A percentile compares a stretch with the other conserved stretches of the same genome.
phyloP scores from a whole-genome alignment of 352 stramenopile genomes.

The Pythium graminicola region DNA sequence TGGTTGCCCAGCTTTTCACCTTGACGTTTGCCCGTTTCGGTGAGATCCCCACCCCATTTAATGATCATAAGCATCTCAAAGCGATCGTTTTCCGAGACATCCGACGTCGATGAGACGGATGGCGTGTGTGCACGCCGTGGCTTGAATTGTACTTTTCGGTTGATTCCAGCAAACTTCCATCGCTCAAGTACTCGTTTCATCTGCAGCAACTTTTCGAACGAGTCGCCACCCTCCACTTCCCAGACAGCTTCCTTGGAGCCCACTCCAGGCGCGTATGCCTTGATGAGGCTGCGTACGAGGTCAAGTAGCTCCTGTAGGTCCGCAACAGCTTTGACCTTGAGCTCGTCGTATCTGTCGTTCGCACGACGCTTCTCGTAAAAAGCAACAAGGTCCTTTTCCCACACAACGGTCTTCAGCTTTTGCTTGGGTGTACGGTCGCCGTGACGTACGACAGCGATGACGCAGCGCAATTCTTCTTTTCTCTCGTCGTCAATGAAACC shows the following conservation, averaged over 20 bases:
- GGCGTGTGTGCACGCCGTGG: slow-evolving; percentile 57
- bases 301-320: slow-evolving; percentile 80
- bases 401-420: slow-evolving; percentile 95
- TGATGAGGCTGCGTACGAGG: slow-evolving; percentile 73
- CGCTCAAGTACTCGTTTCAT: slow-evolving; percentile 96
- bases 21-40: slow-evolving; percentile 95
- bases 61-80: slow-evolving; percentile 97
- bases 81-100: slow-evolving; percentile 32
- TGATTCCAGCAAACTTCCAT: slow-evolving; percentile 96
- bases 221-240: slow-evolving; percentile 80
- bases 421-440: slow-evolving; percentile 99
- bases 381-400: slow-evolving; percentile 75
- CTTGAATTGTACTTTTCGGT: slow-evolving; percentile 94
- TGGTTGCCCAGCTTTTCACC: slow-evolving; percentile 91
- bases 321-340: slow-evolving; percentile 78
- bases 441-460: slow-evolving; percentile 98
- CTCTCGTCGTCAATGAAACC: slow-evolving; percentile 56
- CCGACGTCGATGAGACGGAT: slow-evolving; percentile 19
- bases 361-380: slow-evolving; percentile 70
- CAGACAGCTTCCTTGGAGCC: slow-evolving; percentile 80
- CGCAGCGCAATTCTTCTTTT: slow-evolving; percentile 96
- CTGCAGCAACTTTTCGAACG: slow-evolving; percentile 91
- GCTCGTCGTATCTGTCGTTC: slow-evolving; percentile 75
- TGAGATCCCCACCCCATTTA: slow-evolving; percentile 99
- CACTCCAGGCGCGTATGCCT: slow-evolving; percentile 68